Percentiles rank a stretch among this genome's conserved stretches.
phyloP scores from a whole-genome alignment of 1,284 basidiomycete genomes.

The Sanghuangporus baumii region DNA sequence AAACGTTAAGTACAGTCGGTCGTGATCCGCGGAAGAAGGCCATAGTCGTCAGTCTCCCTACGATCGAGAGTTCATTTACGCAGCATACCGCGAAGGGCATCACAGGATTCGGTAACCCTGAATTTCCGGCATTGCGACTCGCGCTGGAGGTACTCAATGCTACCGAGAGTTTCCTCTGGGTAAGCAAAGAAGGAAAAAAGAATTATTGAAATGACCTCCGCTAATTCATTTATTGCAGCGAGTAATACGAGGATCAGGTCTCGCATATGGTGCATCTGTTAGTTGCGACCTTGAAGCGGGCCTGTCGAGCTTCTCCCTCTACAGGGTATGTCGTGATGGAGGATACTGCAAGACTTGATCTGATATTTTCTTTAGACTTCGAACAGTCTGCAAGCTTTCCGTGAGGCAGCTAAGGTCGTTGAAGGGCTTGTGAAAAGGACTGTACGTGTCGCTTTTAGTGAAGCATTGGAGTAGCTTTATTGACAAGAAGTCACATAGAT shows the following conservation, averaged over 20 bases:
- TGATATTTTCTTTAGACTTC: constrained; percentile 60
- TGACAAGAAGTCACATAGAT: constrained; percentile 45
- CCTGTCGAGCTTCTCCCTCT: constrained; percentile 75
- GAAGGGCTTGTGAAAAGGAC: constrained; percentile 72
- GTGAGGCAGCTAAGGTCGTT: constrained; percentile 75
- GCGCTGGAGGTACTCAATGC: constrained; percentile 88
- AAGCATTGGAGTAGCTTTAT: neutral
- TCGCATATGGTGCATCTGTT: constrained; percentile 91
- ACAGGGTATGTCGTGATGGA: constrained; percentile 51
- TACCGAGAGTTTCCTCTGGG: constrained; percentile 94
- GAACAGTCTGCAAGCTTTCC: constrained; percentile 79
- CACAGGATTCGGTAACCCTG: constrained; percentile 75
- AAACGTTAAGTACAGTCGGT: constrained; percentile 76
- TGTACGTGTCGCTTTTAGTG: constrained; percentile 41
- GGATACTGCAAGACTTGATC: neutral
- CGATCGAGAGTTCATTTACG: constrained; percentile 92
- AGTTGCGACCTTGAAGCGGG: constrained; percentile 80
- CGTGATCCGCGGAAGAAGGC: constrained; percentile 71
- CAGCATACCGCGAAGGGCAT: constrained; percentile 79
- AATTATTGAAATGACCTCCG: neutral
- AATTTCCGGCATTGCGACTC: constrained; percentile 82
- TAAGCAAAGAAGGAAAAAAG: constrained; percentile 28
- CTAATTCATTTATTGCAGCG: constrained; percentile 37
- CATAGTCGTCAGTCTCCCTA: constrained; percentile 81
- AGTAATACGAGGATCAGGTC: constrained; percentile 84